phyloP scores from a whole-genome alignment of 306 rosid genomes.

The Abrus precatorius region DNA sequence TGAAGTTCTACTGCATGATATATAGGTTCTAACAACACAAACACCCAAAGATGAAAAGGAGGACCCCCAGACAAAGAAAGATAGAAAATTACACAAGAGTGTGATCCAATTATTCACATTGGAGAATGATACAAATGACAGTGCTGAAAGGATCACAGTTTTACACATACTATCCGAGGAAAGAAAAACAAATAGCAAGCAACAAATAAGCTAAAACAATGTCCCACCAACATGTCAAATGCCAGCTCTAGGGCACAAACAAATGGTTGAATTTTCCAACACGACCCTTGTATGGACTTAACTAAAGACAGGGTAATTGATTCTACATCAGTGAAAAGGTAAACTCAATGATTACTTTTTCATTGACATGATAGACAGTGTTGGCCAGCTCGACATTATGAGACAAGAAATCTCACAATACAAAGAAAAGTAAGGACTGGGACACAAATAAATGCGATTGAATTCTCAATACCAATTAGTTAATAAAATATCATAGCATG shows the following conservation, averaged over 20 bases:
- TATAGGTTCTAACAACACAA: conserved; percentile 2
- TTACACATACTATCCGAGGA: conserved; percentile 4
- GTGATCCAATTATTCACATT: conserved; percentile 45
- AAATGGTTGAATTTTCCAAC: conserved; percentile 23
- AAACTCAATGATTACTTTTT: conserved; percentile 23
- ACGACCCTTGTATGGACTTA: neutral
- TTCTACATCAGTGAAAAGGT: conserved; percentile 32
- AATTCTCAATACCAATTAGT: neutral
- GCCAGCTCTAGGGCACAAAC: conserved; percentile 32
- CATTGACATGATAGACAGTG: conserved; percentile 37
- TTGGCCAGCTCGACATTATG: conserved; percentile 27
- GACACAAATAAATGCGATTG: neutral
- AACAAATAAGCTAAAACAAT: neutral
- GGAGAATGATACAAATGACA: conserved; percentile 40
- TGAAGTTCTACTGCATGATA: conserved; percentile 4
- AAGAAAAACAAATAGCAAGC: conserved; percentile 23
- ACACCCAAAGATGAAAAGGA: neutral
- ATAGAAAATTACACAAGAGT: neutral
- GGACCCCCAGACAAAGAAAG: conserved; percentile 9
- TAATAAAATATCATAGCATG: conserved; percentile 16
- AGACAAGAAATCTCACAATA: conserved; percentile 4
- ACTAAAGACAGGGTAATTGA: conserved; percentile 36
- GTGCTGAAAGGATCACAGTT: neutral
- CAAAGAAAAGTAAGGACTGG: neutral
- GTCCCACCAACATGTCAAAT: conserved; percentile 29